Percentiles rank a stretch among this genome's conserved stretches.
phyloP scores from a whole-genome alignment of 2,329 filamentous ascomycete genomes.

The Fusarium nelsonii region DNA sequence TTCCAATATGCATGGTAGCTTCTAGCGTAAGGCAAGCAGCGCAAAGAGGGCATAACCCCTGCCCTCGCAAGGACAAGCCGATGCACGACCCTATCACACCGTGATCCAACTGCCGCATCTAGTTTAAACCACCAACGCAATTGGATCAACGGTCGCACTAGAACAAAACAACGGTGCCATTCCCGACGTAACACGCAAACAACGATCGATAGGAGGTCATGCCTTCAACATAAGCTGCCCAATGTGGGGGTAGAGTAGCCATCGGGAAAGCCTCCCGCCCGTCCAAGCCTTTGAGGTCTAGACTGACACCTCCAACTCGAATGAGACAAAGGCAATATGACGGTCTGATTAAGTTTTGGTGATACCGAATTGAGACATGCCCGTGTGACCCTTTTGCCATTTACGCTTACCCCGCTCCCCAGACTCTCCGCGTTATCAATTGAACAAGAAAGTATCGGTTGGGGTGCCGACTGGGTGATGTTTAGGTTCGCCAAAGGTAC shows the following conservation, averaged over 20 bases:
- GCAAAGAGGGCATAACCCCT: slow-evolving; percentile 2
- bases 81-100: slow-evolving; percentile 6
- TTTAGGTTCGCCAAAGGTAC: not conserved
- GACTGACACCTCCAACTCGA: slow-evolving; percentile 10
- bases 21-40: slow-evolving; percentile 15
- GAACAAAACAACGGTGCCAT: slow-evolving; percentile 27
- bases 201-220: not conserved
- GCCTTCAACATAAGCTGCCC: not conserved
- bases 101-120: slow-evolving; percentile 3
- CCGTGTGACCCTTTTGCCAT: slow-evolving; percentile 21
- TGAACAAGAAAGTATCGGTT: slow-evolving; percentile 20
- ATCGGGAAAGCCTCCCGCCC: slow-evolving; percentile 35
- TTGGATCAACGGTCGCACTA: slow-evolving; percentile 9
- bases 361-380: slow-evolving; percentile 4
- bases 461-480: slow-evolving; percentile 25
- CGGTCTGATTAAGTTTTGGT: slow-evolving; percentile 7
- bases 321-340: slow-evolving; percentile 14
- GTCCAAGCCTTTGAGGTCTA: slow-evolving; percentile 6
- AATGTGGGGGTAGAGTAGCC: slow-evolving; percentile 18
- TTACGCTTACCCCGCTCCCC: slow-evolving; percentile 32
- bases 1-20: slow-evolving; percentile 8
- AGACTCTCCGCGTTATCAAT: slow-evolving; percentile 33
- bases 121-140: slow-evolving; percentile 11
- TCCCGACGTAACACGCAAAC: slow-evolving; percentile 13
- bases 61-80: slow-evolving; percentile 10